Evolutionary conservation across 768 basidiomycete genomes (phyloP), one percentile per base, ranked within the genome.

Genomic region (Suillus fuscotomentosus): DNA sequence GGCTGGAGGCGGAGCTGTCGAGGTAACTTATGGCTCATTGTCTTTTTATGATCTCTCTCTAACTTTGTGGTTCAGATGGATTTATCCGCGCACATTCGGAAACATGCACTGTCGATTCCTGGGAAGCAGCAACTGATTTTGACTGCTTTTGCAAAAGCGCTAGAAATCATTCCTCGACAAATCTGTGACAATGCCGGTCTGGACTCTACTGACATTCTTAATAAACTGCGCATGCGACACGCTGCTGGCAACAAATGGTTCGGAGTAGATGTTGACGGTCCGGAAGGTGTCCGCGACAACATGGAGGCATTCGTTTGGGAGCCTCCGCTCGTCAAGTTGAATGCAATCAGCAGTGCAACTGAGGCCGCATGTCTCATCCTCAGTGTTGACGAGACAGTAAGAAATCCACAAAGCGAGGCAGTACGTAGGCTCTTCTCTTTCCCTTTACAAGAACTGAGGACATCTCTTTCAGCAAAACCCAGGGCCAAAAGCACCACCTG

Each of bases 301-400:
- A 89, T 99, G 89, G 94, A 94, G 60, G 91, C 93, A 53, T 99
- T 99, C 72, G 97, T 99, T 9, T 99, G 97, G 97, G 97, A 99
- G 74, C 97, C 97, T 17, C 91, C 91, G 67, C 82, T 99, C 65
- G 93, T 99, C 71, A 99, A 99, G 80, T 79, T 88, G 54, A 99
- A 99, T 72, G 97, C 97, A 27, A 89, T 99, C 72, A 90, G 88
- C 76, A 97, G 96, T 72, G 97, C 97, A 6, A 84, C 93, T 11
- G 97, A 99, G 78, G 97, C 97, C 11, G 97, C 97, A 13, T 98
- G 93, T 77, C 77, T 99, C 75, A 94, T 99, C 70, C 79, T 99
- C 63, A 95, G 93, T 68, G 93, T 99, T 3, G 97, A 99, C 72
- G 97, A 99, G 82, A 99, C 97, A 6, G 95, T 99, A 36, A 84